Conservation (phyloP, 2,329 filamentous ascomycete species). For the Colletotrichum sp. region DNA sequence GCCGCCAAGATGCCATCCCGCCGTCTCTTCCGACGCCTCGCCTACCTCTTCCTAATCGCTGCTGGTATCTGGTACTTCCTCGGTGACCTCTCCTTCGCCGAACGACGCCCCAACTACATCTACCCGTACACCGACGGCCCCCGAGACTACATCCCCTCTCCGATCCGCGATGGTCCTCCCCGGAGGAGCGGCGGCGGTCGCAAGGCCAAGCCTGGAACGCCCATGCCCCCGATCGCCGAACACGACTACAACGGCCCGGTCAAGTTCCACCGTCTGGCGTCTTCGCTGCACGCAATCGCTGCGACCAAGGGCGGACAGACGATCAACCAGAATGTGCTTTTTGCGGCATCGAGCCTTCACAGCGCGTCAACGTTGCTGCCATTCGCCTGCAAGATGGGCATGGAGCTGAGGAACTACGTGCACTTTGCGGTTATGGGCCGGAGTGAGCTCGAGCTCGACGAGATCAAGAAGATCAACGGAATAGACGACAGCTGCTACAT, state of each 20-base stretch:
- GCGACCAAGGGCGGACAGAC: conserved; percentile 55
- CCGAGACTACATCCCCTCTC: neutral
- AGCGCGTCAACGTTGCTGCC: conserved; percentile 78
- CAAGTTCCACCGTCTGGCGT: conserved; percentile 68
- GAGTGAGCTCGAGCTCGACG: conserved; percentile 70
- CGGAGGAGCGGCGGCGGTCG: neutral
- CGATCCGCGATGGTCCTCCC: conserved; percentile 1
- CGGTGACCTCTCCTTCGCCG: conserved; percentile 61
- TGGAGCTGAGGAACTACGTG: conserved; percentile 71
- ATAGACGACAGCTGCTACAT: conserved; percentile 75
- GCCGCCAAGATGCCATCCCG: conserved; percentile 50
- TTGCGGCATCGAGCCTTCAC: conserved; percentile 76
- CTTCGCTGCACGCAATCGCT: conserved; percentile 65
- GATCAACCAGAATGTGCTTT: conserved; percentile 75
- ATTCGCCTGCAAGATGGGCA: conserved; percentile 86
- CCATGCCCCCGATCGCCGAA: conserved; percentile 19
- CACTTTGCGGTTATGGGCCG: conserved; percentile 83
- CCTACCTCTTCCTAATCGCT: conserved; percentile 51
- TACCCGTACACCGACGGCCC: conserved; percentile 30
- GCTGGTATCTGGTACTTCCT: conserved; percentile 67
- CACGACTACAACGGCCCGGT: conserved; percentile 71
- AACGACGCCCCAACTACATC: conserved; percentile 39
- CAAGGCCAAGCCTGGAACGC: conserved; percentile 20
- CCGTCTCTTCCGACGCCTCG: conserved; percentile 58
- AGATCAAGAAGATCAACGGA: conserved; percentile 79